Evolutionary conservation across 176 grass and related monocot species (phyloP), one percentile per base, ranked within the genome.

Genomic region (Typha latifolia): DNA sequence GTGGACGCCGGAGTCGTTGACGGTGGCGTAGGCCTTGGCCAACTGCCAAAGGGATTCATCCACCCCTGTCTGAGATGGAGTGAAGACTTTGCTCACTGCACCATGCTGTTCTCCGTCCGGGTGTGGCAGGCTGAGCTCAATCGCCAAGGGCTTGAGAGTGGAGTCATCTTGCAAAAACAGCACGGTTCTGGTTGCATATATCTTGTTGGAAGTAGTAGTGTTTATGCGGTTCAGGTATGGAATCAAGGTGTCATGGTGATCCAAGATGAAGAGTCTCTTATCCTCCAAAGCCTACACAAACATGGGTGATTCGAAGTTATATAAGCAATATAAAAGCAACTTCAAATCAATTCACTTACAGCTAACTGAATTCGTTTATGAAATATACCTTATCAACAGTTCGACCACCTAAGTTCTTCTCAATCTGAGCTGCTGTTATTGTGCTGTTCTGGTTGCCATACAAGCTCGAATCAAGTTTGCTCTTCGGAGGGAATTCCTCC

Each of bases 1-100:
- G 68, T 97, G 93, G 77, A 77, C 91, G 19, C 83, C 93, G 43
- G 93, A 97, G 78, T 97, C 93, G 0, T 97, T 89, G 22, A 97
- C 93, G 12, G 72, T 73, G 47, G 81, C 93, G 14, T 92, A 97
- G 22, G 93, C 93, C 85, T 97, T 97, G 50, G 93, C 88, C 43
- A 97, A 80, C 49, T 92, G 85, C 93, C 93, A 97, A 12, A 97
- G 80, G 14, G 79, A 82, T 1, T 69, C 49, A 0, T 75, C 10
- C n/a, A 82, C 75, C 1, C 88, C 85, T 2, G 67, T 48, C 0
- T 72, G 47, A n/a, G 88, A 82, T 0, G 88, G 81, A 4, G 78
- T 84, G 66, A 77, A 97, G 37, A 92, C 88, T 14, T 49, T 89
- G 69, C 83, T 92, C 20, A 62, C 8, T 0, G 78, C 80, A 0